Conservation (phyloP, 2,329 filamentous ascomycete species). For the Exophiala mesophila region DNA sequence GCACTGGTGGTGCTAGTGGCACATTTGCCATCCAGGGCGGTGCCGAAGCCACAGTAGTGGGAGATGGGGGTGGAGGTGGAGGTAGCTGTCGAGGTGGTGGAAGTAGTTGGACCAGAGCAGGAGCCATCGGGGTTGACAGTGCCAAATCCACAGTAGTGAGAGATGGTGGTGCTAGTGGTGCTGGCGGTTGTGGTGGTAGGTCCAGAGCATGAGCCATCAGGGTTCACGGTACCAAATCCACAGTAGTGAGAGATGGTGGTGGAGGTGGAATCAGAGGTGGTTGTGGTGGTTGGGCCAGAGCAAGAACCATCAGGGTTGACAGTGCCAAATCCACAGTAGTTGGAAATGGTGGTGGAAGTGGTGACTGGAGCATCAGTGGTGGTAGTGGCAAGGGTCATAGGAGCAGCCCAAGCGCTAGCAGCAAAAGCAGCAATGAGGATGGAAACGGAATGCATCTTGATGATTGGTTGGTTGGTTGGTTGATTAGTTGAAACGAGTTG, state of each 20-base stretch:
- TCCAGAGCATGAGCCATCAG: not conserved
- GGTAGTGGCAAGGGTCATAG: not conserved
- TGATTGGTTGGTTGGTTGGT: not conserved
- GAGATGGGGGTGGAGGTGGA: conserved; percentile 8
- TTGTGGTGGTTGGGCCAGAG: not conserved
- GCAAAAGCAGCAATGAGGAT: conserved; percentile 1
- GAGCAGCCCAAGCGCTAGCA: not conserved
- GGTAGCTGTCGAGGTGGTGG: conserved; percentile 4
- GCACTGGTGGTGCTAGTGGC: conserved; percentile 11
- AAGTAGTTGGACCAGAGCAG: conserved; percentile 6
- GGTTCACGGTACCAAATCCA: not conserved
- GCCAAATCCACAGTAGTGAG: conserved; percentile 16
- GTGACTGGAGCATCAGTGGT: not conserved
- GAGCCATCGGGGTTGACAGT: conserved; percentile 15
- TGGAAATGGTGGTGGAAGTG: not conserved
- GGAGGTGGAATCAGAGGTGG: not conserved
- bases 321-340: conserved; percentile 3
- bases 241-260: not conserved
- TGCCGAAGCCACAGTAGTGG: conserved; percentile 14
- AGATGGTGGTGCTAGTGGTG: conserved; percentile 11
- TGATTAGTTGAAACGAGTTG: not conserved
- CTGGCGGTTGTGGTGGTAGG: conserved; percentile 8
- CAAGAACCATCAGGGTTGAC: conserved; percentile 1
- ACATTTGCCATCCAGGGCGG: conserved; percentile 16
- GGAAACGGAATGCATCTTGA: not conserved